Percentiles rank a stretch among this genome's conserved stretches.
Conservation (phyloP, 2,329 filamentous ascomycete genomes). For the Aotearoamyces nothofagi region DNA sequence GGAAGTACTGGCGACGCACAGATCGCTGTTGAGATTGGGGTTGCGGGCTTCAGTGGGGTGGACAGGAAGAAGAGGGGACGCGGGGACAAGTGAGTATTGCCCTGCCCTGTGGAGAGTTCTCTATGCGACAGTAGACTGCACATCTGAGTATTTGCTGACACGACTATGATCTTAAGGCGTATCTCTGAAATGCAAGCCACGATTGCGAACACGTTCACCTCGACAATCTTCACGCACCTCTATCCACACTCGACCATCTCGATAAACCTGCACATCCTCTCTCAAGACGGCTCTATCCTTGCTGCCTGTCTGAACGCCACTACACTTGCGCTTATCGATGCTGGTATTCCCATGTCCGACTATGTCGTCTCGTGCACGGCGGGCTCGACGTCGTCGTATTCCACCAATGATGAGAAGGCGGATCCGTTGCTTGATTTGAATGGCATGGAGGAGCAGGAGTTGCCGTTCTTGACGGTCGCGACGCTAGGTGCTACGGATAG, state of each 20-base stretch:
- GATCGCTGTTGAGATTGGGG: slow-evolving; percentile 66
- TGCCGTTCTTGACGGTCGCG: slow-evolving; percentile 77
- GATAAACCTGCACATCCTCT: slow-evolving; percentile 74
- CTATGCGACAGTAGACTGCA: no score
- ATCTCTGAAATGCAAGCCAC: slow-evolving; percentile 69
- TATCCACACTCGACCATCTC: slow-evolving; percentile 80
- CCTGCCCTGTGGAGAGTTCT: no score
- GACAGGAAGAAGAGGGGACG: slow-evolving; percentile 66
- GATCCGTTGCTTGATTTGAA: slow-evolving; percentile 75
- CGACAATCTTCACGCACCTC: slow-evolving; percentile 69
- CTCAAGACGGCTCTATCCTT: slow-evolving; percentile 78
- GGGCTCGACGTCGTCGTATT: slow-evolving; percentile 57
- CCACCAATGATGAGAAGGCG: slow-evolving; percentile 48
- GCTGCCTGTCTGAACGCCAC: slow-evolving; percentile 83
- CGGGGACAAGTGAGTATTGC: slow-evolving; percentile 59
- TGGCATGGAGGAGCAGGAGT: slow-evolving; percentile 65
- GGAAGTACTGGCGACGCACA: slow-evolving; percentile 34
- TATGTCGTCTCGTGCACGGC: slow-evolving; percentile 83
- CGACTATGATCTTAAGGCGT: no score
- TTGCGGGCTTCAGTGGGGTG: slow-evolving; percentile 78
- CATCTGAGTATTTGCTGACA: background rate
- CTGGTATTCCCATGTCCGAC: slow-evolving; percentile 88
- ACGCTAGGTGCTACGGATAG: slow-evolving; percentile 62
- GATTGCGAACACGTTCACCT: slow-evolving; percentile 61
- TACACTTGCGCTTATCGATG: slow-evolving; percentile 84